phyloP scores from a whole-genome alignment of 345 rosid genomes.

The Gossypium herbaceum region DNA sequence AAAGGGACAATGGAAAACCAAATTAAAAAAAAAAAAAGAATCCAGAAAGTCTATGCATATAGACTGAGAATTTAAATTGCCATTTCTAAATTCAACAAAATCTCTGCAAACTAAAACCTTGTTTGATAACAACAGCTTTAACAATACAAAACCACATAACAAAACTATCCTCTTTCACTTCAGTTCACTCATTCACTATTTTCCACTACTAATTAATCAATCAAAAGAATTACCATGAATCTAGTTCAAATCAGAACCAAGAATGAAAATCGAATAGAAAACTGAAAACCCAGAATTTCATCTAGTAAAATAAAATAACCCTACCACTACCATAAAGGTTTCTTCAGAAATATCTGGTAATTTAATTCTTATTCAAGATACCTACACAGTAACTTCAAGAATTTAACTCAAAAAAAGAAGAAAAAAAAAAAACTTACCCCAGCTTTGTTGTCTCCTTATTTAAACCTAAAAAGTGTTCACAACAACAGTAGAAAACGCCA shows the following conservation, averaged over 20 bases:
- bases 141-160: constrained; percentile 48
- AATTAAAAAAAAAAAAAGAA: constrained; percentile 26
- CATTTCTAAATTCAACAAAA: constrained; percentile 42
- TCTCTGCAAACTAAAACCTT: constrained; percentile 23
- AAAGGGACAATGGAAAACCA: constrained; percentile 41
- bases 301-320: constrained; percentile 7
- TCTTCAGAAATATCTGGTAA: constrained; percentile 7
- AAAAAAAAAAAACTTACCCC: not conserved
- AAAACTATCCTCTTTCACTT: constrained; percentile 11
- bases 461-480: not conserved
- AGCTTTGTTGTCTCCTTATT: not conserved
- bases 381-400: not conserved
- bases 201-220: too few relatives aligned
- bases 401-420: not conserved
- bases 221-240: not conserved
- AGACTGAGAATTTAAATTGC: constrained; percentile 28
- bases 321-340: not conserved
- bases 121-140: constrained; percentile 39
- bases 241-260: not conserved
- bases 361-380: not conserved
- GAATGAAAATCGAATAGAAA: not conserved
- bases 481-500: constrained; percentile 22
- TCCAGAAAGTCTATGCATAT: constrained; percentile 33
- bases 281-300: not conserved
- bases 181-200: too few relatives aligned